Percentiles rank a stretch among this genome's conserved stretches.
These are phyloP conservation scores for Naganishia liquefaciens DNA, from an alignment of 1,284 basidiomycete species.

Conservation along the genomic window DNA sequence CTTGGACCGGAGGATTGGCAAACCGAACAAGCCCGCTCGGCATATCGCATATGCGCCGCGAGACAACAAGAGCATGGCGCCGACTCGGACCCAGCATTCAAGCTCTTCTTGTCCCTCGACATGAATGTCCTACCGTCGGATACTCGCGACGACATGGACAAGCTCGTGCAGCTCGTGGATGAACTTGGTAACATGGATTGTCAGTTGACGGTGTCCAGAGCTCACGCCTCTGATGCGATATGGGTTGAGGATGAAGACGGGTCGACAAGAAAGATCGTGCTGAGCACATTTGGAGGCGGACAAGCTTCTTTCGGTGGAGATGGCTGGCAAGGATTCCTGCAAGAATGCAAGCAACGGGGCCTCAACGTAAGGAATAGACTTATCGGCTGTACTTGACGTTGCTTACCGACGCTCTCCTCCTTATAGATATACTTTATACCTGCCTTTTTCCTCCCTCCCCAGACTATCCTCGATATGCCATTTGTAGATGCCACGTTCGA, in stretches of 20 bases:
- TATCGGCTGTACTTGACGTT: neutral
- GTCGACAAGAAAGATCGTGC: conserved; percentile 34
- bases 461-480: conserved; percentile 39
- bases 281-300: conserved; percentile 51
- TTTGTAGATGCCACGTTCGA: conserved; percentile 48
- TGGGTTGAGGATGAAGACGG: neutral
- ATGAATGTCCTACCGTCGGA: conserved; percentile 48
- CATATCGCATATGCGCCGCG: conserved; percentile 39
- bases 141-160: conserved; percentile 35
- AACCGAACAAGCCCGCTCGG: conserved; percentile 44
- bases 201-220: conserved; percentile 4
- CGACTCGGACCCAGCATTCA: conserved; percentile 31
- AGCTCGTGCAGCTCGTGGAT: conserved; percentile 37
- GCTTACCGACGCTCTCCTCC: neutral
- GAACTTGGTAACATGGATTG: conserved; percentile 33
- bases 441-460: conserved; percentile 50
- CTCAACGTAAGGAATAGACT: conserved; percentile 36
- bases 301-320: conserved; percentile 40
- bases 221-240: conserved; percentile 2
- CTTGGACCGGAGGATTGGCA: conserved; percentile 54
- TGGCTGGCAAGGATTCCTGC: conserved; percentile 46
- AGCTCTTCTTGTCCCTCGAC: conserved; percentile 51
- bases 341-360: conserved; percentile 37
- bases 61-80: neutral
- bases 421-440: conserved; percentile 50